Base-by-base conservation (phyloP, 2,329 filamentous ascomycete genomes). In the Dothideomycetes sp. region DNA sequence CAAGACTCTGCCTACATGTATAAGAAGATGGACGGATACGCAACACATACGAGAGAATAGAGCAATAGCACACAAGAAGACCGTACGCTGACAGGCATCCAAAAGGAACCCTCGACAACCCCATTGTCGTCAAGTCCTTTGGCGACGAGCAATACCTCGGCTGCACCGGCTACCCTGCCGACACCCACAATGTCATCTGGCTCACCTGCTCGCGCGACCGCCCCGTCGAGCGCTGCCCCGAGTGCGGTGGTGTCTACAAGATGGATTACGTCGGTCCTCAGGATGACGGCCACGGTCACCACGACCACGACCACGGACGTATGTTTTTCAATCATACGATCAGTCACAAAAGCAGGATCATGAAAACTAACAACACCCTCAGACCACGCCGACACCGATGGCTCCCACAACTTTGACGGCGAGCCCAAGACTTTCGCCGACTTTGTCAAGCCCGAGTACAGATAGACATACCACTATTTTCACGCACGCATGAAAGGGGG, bases 341-440 rank as follows among this genome's bases (percentile, higher is more conserved):
- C n/a, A n/a, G n/a, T n/a, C n/a, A n/a, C n/a, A n/a, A n/a, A n/a
- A n/a, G n/a, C n/a, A n/a, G n/a, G n/a, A n/a, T n/a, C n/a, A n/a
- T n/a, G n/a, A n/a, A n/a, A n/a, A n/a, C n/a, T n/a, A n/a, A n/a
- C n/a, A n/a, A n/a, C n/a, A n/a, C n/a, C n/a, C n/a, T n/a, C n/a
- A n/a, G n/a, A n/a, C n/a, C n/a, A 56, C 38, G 31, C 46, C 34
- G 53, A 65, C 51, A 55, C 60, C 46, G 66, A 71, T 55, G 62
- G 60, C 45, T 60, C 66, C 55, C 70, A 76, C 57, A 61, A 65
- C 52, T 72, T 72, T 61, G 77, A 81, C 65, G 64, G 57, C 49
- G 86, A 94, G 69, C 85, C 87, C 62, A 94, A 95, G 81, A 94
- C 85, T 55, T 89, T 96, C 62, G 86, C 86, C 66, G 84, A 98